Evolutionary conservation across 257 asterid genomes (phyloP), one percentile per base, ranked within the genome.

Genomic region (Penstemon davidsonii): DNA sequence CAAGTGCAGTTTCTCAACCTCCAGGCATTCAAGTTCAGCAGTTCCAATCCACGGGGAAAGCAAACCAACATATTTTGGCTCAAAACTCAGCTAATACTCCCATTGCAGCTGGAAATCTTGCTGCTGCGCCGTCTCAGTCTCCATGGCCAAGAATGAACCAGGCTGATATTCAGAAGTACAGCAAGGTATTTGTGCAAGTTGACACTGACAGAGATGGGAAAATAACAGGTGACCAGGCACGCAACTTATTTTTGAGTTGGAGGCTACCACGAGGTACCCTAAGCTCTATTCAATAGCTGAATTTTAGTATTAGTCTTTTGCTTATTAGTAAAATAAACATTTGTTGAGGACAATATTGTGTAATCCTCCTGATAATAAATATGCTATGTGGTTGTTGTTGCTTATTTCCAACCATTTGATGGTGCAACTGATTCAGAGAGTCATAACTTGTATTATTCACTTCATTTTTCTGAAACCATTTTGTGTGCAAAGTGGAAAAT

Each of bases 141-240:
- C 87, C 91, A 58, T 91, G 98, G 99, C 96, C 96, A 67, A 94
- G 74, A 80, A 89, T 94, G 88, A 89, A 81, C 54, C 88, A 74
- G 75, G 70, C 88, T 55, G 98, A 94, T 85, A 72, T 87, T 79
- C 96, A 91, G 86, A 88, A 87, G 80, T 94, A 94, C 71, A 72
- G 85, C 72, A 89, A 85, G 84, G 96, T 89, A 62, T 94, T 94
- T 83, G 80, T 86, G 80, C 93, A 88, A 73, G 99, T 91, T 62
- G 99, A 91, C 81, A 86, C 84, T 0, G 98, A 94, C 77, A 76
- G 86, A 74, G 99, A 94, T 89, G 99, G 98, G 66, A 89, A 87
- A 80, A 91, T 94, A 58, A 81, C 88, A 6, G 99, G 96, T 63
- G 93, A 81, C 78, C 93, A 94, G 88, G 99, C 99, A 5, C 94